Conservation (phyloP, 2,329 filamentous ascomycete genomes). For the Fonsecaea nubica region DNA sequence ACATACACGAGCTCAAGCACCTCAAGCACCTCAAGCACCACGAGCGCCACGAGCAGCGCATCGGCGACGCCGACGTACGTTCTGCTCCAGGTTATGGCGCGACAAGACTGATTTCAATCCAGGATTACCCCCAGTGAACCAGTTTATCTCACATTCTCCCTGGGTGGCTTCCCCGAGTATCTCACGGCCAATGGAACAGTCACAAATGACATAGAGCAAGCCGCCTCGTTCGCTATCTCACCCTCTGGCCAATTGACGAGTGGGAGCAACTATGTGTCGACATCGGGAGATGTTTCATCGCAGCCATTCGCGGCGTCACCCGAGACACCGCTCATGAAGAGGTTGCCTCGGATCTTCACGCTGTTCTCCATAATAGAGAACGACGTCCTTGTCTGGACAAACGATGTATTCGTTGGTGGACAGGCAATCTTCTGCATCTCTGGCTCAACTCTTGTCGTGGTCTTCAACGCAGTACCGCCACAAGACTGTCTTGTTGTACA, state of each 20-base stretch:
- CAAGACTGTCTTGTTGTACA: constrained; percentile 23
- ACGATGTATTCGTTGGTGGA: constrained; percentile 29
- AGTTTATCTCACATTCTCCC: constrained; percentile 22
- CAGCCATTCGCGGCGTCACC: constrained; percentile 28
- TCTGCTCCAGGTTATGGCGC: neutral
- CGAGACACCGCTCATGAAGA: constrained; percentile 15
- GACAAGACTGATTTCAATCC: neutral
- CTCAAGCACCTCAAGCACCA: too few species aligned
- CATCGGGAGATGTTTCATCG: constrained; percentile 21
- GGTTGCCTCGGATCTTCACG: constrained; percentile 25
- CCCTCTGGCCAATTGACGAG: constrained; percentile 29
- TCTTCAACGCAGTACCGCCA: constrained; percentile 30
- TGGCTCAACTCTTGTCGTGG: constrained; percentile 23
- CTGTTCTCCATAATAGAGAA: constrained; percentile 26
- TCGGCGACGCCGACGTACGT: constrained; percentile 28
- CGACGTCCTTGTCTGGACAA: constrained; percentile 31
- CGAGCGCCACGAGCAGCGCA: neutral
- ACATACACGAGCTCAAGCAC: constrained; percentile 27
- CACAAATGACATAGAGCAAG: constrained; percentile 26
- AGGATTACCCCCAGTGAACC: constrained; percentile 13
- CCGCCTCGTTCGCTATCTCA: constrained; percentile 26
- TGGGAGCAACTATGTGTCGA: constrained; percentile 30
- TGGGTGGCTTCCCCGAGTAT: constrained; percentile 20
- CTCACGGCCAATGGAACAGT: constrained; percentile 27
- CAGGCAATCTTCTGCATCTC: constrained; percentile 34